phyloP scores from a whole-genome alignment of 2,329 filamentous ascomycete species.

The Aphanocladium album region DNA sequence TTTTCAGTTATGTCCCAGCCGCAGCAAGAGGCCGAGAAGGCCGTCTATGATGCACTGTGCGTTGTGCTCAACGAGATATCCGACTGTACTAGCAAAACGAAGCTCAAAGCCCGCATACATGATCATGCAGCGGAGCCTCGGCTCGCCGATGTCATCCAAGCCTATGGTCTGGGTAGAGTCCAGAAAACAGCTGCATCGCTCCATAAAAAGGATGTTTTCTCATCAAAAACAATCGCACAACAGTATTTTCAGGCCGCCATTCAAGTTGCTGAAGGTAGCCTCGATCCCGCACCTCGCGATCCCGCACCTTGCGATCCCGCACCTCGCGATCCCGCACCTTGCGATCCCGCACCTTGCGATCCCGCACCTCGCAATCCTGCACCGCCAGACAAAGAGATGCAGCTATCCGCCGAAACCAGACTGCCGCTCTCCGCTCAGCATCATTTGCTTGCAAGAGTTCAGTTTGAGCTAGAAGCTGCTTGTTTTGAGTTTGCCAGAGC shows the following conservation, averaged over 20 bases:
- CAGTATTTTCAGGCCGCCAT: not conserved
- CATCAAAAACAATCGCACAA: not conserved
- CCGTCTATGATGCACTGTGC: not conserved
- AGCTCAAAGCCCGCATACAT: not conserved
- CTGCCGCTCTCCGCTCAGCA: not conserved
- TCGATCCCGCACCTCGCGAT: not conserved
- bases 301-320: no score
- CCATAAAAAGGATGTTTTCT: not conserved
- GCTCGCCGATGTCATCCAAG: constrained; percentile 1
- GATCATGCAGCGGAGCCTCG: not conserved
- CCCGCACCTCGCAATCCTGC: not conserved
- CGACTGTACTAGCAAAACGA: not conserved
- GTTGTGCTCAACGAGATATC: not conserved
- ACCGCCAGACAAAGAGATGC: not conserved
- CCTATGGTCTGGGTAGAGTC: not conserved
- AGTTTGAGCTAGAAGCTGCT: not conserved
- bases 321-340: no score
- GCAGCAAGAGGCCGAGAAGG: not conserved
- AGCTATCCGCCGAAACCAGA: not conserved
- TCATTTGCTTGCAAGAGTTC: not conserved
- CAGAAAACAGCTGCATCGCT: not conserved
- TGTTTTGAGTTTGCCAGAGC: not conserved
- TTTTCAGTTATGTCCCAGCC: not conserved
- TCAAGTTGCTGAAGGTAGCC: not conserved
- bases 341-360: no score